Evolutionary conservation across 495 filamentous ascomycete genomes (phyloP), one percentile per base, ranked within the genome.

Genomic region (Neurospora pannonica): DNA sequence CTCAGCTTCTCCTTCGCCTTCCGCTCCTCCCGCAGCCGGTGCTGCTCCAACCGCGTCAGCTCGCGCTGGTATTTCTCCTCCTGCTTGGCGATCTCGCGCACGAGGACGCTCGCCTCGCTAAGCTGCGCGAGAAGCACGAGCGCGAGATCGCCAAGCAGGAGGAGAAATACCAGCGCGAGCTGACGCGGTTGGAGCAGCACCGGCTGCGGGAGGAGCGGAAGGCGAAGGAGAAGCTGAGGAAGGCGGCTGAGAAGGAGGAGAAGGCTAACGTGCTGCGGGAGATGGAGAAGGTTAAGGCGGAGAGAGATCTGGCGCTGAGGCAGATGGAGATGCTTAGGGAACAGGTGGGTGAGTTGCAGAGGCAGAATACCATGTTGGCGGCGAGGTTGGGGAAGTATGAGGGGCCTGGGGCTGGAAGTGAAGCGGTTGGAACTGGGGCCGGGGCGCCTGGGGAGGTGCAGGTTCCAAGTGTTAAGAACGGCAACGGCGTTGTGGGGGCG

Each of bases 11-110:
- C 91, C 75, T 90, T 88, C 19, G 87, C 89, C 72, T 89, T 91
- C 74, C 87, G 87, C 71, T 87, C 85, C 72, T 91, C 86, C 72
- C 86, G 88, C 67, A 81, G 82, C 74, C 89, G 87, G 80, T 90
- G 91, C 67, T 83, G 82, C 75, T 92, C 89, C 13, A 94, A 84
- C 78, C 90, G 91, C 74, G 83, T 82, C 5, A 92, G 74, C 76
- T 93, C 90, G 5, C 84, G 85, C 77, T 86, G 81, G 79, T 90
- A 90, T 74, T 88, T 91, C 75, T 93, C 89, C 75, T 92, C 87
- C 73, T 90, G 85, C 79, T 89, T 90, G 71, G 86, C 82, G 9
- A 89, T 78, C 80, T 92, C 10, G 54, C 28, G 54, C 54, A 34
- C 15, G 54, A 62, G 1, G 54, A 62, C 15, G 54, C 28, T 6